Evolutionary conservation across 2,329 filamentous ascomycete genomes (phyloP).

Genomic region (Aaosphaeria pasadenensis): DNA sequence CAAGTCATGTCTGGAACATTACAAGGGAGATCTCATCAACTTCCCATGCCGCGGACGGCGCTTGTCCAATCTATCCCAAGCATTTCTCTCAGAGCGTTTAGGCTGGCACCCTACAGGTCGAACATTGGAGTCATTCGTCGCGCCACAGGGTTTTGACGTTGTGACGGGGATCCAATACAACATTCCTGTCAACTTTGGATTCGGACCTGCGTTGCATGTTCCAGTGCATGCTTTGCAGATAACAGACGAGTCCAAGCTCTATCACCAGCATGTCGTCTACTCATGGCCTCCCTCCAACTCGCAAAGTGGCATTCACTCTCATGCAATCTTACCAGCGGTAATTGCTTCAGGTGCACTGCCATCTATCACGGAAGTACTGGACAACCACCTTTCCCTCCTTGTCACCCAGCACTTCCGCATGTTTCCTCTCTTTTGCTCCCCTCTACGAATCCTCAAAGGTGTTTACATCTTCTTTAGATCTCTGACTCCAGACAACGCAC

Average conservation of each 20-base stretch:
- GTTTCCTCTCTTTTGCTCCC: slow-evolving; percentile 35
- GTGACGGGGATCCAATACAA: slow-evolving; percentile 17
- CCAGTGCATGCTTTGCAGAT: slow-evolving; percentile 24
- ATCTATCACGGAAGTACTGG: slow-evolving; percentile 19
- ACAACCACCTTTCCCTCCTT: slow-evolving; percentile 29
- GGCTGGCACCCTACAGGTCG: slow-evolving; percentile 36
- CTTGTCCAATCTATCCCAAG: slow-evolving; percentile 22
- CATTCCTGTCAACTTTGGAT: slow-evolving; percentile 33
- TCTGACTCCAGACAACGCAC: slow-evolving; percentile 10
- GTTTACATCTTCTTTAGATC: slow-evolving; percentile 32
- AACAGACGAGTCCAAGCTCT: slow-evolving; percentile 10
- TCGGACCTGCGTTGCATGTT: slow-evolving; percentile 25
- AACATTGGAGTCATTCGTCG: slow-evolving; percentile 22
- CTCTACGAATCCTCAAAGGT: slow-evolving; percentile 28
- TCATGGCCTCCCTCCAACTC: slow-evolving; percentile 29
- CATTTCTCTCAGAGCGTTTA: slow-evolving; percentile 30
- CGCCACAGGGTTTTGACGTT: slow-evolving; percentile 13
- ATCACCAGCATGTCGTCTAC: slow-evolving; percentile 37
- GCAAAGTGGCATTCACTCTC: slow-evolving; percentile 11
- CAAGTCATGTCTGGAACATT: slow-evolving; percentile 37
- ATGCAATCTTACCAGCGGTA: slow-evolving; percentile 35
- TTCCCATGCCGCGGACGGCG: slow-evolving; percentile 34
- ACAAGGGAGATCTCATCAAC: slow-evolving; percentile 33
- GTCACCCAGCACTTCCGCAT: slow-evolving; percentile 31
- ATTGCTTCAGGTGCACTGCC: slow-evolving; percentile 17